A percentile compares a stretch with the other conserved stretches of the same genome.
Conservation (phyloP, 2,329 filamentous ascomycete species). For the Basipetospora chlamydospora region DNA sequence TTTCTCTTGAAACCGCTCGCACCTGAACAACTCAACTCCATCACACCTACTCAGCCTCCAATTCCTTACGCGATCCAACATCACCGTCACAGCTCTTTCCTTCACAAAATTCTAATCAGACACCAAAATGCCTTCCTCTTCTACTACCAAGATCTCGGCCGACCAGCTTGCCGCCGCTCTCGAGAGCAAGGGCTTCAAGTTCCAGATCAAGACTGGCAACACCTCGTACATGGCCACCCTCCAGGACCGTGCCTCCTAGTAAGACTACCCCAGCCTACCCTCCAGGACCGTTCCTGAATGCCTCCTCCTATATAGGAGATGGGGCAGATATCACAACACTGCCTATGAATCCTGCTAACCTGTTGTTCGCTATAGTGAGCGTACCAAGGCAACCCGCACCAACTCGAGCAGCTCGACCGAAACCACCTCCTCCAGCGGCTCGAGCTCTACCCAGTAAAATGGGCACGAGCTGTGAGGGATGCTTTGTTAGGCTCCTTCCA, state of each 20-base stretch:
- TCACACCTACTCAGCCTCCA: too few relatives aligned
- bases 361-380: conserved; percentile 23
- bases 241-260: conserved; percentile 29
- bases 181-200: conserved; percentile 27
- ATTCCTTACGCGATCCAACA: too few relatives aligned
- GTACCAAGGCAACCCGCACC: conserved; percentile 21
- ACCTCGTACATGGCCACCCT: conserved; percentile 25
- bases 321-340: too few relatives aligned
- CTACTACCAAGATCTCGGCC: conserved; percentile 6
- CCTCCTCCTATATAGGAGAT: not conserved
- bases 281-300: too few relatives aligned
- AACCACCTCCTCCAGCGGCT: not conserved
- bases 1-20: too few relatives aligned
- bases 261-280: conserved; percentile 16
- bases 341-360: too few relatives aligned
- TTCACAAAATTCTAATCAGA: not conserved
- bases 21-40: too few relatives aligned
- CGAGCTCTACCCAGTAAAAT: not conserved
- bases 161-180: conserved; percentile 15
- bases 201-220: conserved; percentile 29
- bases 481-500: not conserved
- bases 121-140: conserved; percentile 9
- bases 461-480: too few relatives aligned
- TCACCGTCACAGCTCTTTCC: not conserved
- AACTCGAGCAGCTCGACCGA: conserved; percentile 15